These are phyloP conservation scores for Yamadazyma phyllophila DNA, from an alignment of 805 yeast species.

Conservation along the genomic window DNA sequence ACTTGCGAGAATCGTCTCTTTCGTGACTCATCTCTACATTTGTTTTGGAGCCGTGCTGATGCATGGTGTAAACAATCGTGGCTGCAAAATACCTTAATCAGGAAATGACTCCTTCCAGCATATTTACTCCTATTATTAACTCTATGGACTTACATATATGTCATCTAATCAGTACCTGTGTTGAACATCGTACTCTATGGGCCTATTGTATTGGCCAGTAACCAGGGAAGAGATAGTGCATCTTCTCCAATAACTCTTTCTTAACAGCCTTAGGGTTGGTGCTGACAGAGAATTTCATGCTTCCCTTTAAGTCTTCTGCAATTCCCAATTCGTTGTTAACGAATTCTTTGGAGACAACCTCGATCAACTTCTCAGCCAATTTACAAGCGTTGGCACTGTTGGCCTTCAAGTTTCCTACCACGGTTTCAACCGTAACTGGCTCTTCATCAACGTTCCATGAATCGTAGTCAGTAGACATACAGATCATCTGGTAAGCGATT, in stretches of 20 bases:
- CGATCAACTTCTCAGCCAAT: constrained; percentile 68
- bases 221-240: constrained; percentile 88
- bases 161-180: not conserved
- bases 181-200: not conserved
- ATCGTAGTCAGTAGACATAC: constrained; percentile 99
- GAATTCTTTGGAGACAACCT: constrained; percentile 61
- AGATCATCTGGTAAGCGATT: constrained; percentile 93
- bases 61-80: too few species aligned
- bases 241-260: constrained; percentile 67
- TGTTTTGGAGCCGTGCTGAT: too few species aligned
- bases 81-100: too few species aligned
- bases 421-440: constrained; percentile 97
- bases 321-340: constrained; percentile 48
- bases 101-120: too few species aligned
- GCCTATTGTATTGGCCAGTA: constrained; percentile 61
- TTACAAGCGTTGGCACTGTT: constrained; percentile 83
- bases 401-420: constrained; percentile 84
- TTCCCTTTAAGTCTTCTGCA: constrained; percentile 69
- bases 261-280: constrained; percentile 75
- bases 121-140: too few species aligned
- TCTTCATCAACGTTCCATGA: constrained; percentile 97
- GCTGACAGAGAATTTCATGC: constrained; percentile 78
- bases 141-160: too few species aligned
- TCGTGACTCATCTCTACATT: too few species aligned
- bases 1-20: too few species aligned